Conservation (phyloP, 345 rosid genomes). For the Citrus reticulata region DNA sequence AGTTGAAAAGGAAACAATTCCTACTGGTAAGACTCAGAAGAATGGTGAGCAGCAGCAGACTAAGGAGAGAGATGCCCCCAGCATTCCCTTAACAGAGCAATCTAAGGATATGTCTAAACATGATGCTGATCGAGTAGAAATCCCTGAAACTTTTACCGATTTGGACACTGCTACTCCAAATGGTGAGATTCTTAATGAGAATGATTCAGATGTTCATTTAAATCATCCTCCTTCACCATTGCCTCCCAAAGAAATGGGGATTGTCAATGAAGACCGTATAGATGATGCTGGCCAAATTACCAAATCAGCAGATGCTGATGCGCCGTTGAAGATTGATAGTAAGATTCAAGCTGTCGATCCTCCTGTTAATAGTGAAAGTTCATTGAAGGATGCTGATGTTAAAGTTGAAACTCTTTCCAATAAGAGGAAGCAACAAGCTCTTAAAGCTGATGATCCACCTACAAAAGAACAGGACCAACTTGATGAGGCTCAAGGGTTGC, state of each 20-base stretch:
- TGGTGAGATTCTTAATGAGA: conserved; percentile 39
- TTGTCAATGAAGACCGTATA: conserved; percentile 31
- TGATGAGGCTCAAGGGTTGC: conserved; percentile 98
- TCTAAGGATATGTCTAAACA: conserved; percentile 28
- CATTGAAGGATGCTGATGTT: conserved; percentile 32
- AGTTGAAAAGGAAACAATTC: conserved; percentile 37
- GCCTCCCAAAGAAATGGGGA: conserved; percentile 49
- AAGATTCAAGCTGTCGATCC: conserved; percentile 39
- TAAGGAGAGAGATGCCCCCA: conserved; percentile 32
- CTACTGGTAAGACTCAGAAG: conserved; percentile 26
- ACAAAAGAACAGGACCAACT: conserved; percentile 73
- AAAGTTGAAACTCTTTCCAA: conserved; percentile 35
- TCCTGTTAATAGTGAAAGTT: conserved; percentile 32
- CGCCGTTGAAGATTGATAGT: conserved; percentile 37
- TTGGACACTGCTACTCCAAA: conserved; percentile 30
- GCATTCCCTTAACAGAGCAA: conserved; percentile 27
- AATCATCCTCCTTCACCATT: conserved; percentile 34
- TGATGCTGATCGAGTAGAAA: conserved; percentile 36
- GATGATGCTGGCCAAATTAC: conserved; percentile 27
- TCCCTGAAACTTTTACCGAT: conserved; percentile 29
- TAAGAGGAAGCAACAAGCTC: conserved; percentile 43
- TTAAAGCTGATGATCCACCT: conserved; percentile 38
- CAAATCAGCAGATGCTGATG: conserved; percentile 33
- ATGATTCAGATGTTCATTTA: conserved; percentile 35
- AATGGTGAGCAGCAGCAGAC: conserved; percentile 25